A percentile compares a stretch with the other conserved stretches of the same genome.
phyloP scores from a whole-genome alignment of 495 filamentous ascomycete genomes.

The Aspergillus conjunctus region DNA sequence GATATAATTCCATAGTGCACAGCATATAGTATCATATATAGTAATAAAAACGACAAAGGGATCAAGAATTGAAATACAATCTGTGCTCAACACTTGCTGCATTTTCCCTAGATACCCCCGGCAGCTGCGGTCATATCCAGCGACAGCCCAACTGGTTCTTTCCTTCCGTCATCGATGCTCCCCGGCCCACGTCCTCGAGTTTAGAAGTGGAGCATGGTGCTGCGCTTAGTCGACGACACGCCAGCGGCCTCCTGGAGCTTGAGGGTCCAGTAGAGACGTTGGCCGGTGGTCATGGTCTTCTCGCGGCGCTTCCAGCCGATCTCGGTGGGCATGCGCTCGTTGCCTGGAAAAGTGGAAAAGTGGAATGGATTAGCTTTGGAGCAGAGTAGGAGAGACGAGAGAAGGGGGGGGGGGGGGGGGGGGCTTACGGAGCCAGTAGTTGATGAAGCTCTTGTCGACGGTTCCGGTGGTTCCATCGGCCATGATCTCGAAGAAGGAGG shows the following conservation, averaged over 20 bases:
- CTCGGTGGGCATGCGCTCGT: constrained; percentile 23
- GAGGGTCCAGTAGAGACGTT: constrained; percentile 11
- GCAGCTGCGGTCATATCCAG: too few relatives aligned
- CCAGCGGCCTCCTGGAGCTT: constrained; percentile 16
- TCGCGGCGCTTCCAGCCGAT: constrained; percentile 22
- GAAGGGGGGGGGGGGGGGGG: background rate
- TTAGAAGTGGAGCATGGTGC: too few relatives aligned
- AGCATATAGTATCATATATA: too few relatives aligned
- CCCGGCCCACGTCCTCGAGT: too few relatives aligned
- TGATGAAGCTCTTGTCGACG: constrained; percentile 17
- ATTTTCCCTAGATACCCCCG: too few relatives aligned
- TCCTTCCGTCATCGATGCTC: too few relatives aligned
- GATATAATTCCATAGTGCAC: too few relatives aligned
- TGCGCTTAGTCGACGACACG: background rate
- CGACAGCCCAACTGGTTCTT: too few relatives aligned
- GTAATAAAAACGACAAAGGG: too few relatives aligned
- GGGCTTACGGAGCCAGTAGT: constrained; percentile 22
- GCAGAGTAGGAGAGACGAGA: background rate
- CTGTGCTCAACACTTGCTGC: too few relatives aligned
- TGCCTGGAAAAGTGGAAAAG: constrained; percentile 9
- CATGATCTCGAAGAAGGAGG: constrained; percentile 26
- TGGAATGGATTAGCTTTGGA: background rate
- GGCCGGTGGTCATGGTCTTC: constrained; percentile 3
- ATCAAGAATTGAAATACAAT: too few relatives aligned
- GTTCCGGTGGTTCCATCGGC: constrained; percentile 22